Base-by-base conservation (phyloP, 805 yeast species). In the Kuraishia floccosa region DNA sequence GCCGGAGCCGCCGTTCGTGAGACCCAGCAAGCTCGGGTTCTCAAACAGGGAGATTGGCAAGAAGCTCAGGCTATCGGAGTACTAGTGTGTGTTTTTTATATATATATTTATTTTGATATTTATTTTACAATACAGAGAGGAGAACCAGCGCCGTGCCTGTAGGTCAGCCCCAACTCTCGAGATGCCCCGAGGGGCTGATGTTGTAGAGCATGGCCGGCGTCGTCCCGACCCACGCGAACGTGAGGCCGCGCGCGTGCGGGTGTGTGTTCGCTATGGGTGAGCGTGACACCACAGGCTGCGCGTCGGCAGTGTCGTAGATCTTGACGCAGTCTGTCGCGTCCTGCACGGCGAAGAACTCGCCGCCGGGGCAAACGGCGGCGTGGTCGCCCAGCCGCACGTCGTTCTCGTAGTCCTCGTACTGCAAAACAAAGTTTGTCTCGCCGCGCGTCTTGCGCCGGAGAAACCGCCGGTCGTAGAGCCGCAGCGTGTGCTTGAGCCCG, bases 21-120 rank as follows among this genome's bases (percentile, higher is more conserved):
- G 51, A 31, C 32, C 19, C 25, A 12, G 24, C 24, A 41, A 48
- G 26, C 35, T 32, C 4, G 35, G 35, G 3, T 52, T 52, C 34
- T 46, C 54, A 4, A 43, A 37, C 24, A 42, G 73, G 32, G 81
- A 76, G 37, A 72, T 76, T 39, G 83, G 80, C 27, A 66, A 75
- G 45, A 76, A 76, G 50, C 51, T 76, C 38, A 52, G 82, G 35
- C 57, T 76, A 29, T 68, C 79, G 2, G 84, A 76, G 46, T 76
- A 75, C 39, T 76, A 50, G 47, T 14, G 15, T 17, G 12, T 18
- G 6, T 14, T 13, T n/a, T n/a, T n/a, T n/a, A n/a, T n/a, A n/a
- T n/a, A n/a, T n/a, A n/a, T n/a, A n/a, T 16, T 23, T 27, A 10
- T 10, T 18, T 13, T 20, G 15, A 9, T 18, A 28, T 28, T 16